Conservation (phyloP, 805 yeast species). For the Metschnikowia cubensis region DNA sequence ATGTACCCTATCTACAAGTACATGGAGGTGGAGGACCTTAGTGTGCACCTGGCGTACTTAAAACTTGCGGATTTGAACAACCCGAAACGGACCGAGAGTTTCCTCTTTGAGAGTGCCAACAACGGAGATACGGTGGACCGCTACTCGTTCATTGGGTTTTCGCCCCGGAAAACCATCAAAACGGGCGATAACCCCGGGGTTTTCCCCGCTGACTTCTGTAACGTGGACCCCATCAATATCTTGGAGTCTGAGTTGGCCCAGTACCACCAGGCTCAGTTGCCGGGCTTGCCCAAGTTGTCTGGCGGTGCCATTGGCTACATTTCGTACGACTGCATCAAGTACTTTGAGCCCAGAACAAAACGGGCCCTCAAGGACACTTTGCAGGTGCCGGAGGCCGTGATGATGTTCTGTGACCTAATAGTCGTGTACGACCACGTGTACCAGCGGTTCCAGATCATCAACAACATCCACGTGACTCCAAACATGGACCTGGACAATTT, state of each 20-base stretch:
- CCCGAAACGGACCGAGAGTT: slow-evolving; percentile 56
- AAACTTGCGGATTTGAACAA: slow-evolving; percentile 67
- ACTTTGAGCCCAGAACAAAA: slow-evolving; percentile 89
- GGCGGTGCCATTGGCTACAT: slow-evolving; percentile 98
- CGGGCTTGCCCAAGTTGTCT: slow-evolving; percentile 76
- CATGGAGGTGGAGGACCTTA: slow-evolving; percentile 70
- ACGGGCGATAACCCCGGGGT: slow-evolving; percentile 64
- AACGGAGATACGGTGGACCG: slow-evolving; percentile 88
- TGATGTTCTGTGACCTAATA: slow-evolving; percentile 87
- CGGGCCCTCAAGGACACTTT: slow-evolving; percentile 73
- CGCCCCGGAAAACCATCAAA: slow-evolving; percentile 74
- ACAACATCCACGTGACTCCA: slow-evolving; percentile 56
- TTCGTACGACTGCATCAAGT: slow-evolving; percentile 93
- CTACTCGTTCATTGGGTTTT: slow-evolving; percentile 85
- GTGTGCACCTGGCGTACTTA: slow-evolving; percentile 88
- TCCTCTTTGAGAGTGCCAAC: slow-evolving; percentile 82
- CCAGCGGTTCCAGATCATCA: slow-evolving; percentile 87
- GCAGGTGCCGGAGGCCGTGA: slow-evolving; percentile 82
- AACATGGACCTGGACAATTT: slow-evolving; percentile 26
- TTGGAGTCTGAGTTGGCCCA: slow-evolving; percentile 70
- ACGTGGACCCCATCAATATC: slow-evolving; percentile 73
- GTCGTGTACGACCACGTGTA: slow-evolving; percentile 92
- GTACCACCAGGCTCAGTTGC: slow-evolving; percentile 67
- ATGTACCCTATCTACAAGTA: slow-evolving; percentile 78
- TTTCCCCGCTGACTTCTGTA: slow-evolving; percentile 29